Percentiles rank a stretch among this genome's conserved stretches.
These are phyloP conservation scores for Myriangium duriaei DNA, from an alignment of 2,329 filamentous ascomycete species.

Conservation along the genomic window DNA sequence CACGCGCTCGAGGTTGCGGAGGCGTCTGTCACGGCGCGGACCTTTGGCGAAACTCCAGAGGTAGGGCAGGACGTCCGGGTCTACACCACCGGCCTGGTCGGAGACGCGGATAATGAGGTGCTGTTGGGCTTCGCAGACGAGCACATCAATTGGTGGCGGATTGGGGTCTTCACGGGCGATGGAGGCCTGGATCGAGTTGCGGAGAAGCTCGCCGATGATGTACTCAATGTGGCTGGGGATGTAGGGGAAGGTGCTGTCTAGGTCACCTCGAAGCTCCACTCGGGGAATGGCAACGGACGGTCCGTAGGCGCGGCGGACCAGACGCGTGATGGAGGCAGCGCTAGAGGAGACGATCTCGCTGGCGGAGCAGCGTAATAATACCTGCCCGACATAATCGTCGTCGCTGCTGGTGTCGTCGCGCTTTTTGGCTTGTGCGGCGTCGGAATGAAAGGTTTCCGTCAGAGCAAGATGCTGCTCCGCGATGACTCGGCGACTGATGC, in stretches of 20 bases:
- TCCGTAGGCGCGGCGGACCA: slow-evolving; percentile 65
- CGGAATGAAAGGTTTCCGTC: slow-evolving; percentile 84
- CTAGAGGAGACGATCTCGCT: slow-evolving; percentile 79
- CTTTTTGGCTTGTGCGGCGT: slow-evolving; percentile 61
- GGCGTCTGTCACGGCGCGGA: slow-evolving; percentile 59
- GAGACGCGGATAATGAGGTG: slow-evolving; percentile 95
- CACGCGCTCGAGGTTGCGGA: slow-evolving; percentile 77
- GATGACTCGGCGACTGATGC: slow-evolving; percentile 91
- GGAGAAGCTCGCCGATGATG: slow-evolving; percentile 85
- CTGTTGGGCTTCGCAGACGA: slow-evolving; percentile 85
- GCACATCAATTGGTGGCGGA: slow-evolving; percentile 79
- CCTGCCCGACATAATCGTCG: slow-evolving; percentile 84
- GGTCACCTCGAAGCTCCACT: slow-evolving; percentile 71
- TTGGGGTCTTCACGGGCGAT: slow-evolving; percentile 44
- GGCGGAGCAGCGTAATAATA: slow-evolving; percentile 86
- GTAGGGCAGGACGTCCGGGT: slow-evolving; percentile 70
- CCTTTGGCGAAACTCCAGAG: slow-evolving; percentile 97
- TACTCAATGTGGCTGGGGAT: slow-evolving; percentile 82
- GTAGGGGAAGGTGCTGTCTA: slow-evolving; percentile 86
- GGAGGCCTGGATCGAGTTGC: slow-evolving; percentile 88
- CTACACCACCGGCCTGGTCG: slow-evolving; percentile 86
- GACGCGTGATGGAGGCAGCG: slow-evolving; percentile 59
- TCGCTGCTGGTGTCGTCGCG: slow-evolving; percentile 44
- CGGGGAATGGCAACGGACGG: slow-evolving; percentile 60
- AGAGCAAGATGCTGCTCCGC: slow-evolving; percentile 93